Evolutionary conservation across 31 red algal species (phyloP), one percentile per base, ranked within the genome.

Genomic region (Odonthalia washingtoniensis): DNA sequence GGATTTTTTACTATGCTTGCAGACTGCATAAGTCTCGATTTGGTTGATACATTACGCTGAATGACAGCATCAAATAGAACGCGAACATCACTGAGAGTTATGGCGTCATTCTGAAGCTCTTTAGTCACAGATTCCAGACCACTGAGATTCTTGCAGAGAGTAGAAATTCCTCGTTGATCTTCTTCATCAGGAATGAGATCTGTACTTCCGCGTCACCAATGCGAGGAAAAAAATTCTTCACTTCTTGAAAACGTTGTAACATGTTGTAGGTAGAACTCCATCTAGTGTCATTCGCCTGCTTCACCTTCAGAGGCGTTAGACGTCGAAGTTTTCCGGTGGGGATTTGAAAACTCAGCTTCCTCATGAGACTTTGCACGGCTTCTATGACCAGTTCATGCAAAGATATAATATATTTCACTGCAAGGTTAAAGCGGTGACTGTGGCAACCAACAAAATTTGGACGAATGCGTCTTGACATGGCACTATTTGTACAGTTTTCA

Each of bases 241-340:
- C 9, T 27, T 77, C 17, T 6, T 17, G 17, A 45, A 45, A 77
- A 26, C 74, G 33, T 12, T 36, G 18, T 9, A 77, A 9, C 74
- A 77, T 46, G 40, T 77, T 40, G 41, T 40, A 77, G 9, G 38
- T 45, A 17, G 74, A 77, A 40, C 74, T 77, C 74, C 74, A 42
- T 14, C 74, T 16, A 27, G 39, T 77, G 30, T 17, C n/a, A 27
- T 77, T 45, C 41, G 34, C 5, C 16, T 26, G 24, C 17, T 46
- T 77, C 32, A 37, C 38, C 9, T 40, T 31, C 74, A 77, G 40
- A 46, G 21, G 74, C 18, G 74, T 77, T 17, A 42, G 21, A 6
- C 41, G 34, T 44, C 74, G 34, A 31, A 77, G 39, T 40, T 46
- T 77, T 27, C 12, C 74, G 18, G 33, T 37, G 16, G 74, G 74